A percentile compares a stretch with the other conserved stretches of the same genome.
Evolutionary conservation across 1,284 basidiomycete species (phyloP).

Genomic region (Moniliophthora roreri): DNA sequence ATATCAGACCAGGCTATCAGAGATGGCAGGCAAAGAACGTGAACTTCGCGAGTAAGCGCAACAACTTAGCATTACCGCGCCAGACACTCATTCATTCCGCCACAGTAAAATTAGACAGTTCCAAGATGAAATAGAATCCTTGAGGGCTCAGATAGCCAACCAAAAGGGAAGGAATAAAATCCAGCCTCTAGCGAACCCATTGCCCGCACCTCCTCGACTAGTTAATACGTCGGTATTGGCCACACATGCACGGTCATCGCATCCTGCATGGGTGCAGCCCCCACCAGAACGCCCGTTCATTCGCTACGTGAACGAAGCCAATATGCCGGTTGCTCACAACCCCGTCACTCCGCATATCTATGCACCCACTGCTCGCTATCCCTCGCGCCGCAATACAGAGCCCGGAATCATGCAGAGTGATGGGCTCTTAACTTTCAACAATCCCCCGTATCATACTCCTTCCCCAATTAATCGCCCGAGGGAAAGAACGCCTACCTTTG

Average conservation of each 20-base stretch:
- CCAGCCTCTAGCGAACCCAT: not conserved
- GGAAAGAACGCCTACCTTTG: not conserved
- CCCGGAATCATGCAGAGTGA: not conserved
- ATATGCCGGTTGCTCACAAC: too few relatives aligned
- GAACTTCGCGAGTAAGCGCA: constrained; percentile 7
- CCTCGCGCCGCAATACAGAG: not conserved
- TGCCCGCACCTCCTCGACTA: not conserved
- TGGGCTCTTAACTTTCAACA: not conserved
- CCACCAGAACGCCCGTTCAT: too few relatives aligned
- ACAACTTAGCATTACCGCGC: not conserved
- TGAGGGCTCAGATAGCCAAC: not conserved
- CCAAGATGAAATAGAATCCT: not conserved
- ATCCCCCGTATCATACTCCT: not conserved
- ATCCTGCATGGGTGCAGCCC: not conserved
- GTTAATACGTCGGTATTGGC: not conserved
- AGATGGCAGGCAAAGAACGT: constrained; percentile 8
- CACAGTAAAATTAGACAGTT: not conserved
- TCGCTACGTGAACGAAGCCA: too few relatives aligned
- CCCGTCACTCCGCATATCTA: not conserved
- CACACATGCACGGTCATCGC: not conserved
- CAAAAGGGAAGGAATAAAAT: not conserved
- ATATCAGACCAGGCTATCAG: not conserved
- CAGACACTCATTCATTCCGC: not conserved
- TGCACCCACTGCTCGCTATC: not conserved
- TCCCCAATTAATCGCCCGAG: not conserved